Conservation (phyloP, 768 basidiomycete species). For the Kwoniella europaea region DNA sequence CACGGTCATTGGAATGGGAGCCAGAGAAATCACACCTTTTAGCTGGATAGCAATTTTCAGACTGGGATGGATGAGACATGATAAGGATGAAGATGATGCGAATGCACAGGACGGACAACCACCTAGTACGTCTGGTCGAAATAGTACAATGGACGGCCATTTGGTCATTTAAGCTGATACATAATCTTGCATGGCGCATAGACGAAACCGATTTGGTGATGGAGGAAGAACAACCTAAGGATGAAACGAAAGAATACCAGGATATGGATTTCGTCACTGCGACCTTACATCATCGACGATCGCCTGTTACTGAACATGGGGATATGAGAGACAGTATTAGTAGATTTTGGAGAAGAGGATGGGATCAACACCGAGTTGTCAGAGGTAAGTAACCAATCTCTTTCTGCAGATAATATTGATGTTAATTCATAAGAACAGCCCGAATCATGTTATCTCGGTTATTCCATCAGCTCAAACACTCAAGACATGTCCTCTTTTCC, state of each 20-base stretch:
- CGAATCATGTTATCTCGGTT: conserved; percentile 43
- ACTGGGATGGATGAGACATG: conserved; percentile 20
- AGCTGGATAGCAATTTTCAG: conserved; percentile 24
- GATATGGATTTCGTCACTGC: conserved; percentile 37
- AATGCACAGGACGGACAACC: not conserved
- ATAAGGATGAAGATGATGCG: conserved; percentile 15
- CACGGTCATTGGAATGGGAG: conserved; percentile 9
- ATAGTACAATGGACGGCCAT: no score
- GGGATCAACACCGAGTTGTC: conserved; percentile 35
- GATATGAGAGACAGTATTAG: conserved; percentile 4
- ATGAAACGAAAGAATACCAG: conserved; percentile 22
- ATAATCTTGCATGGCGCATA: not conserved
- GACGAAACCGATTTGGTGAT: conserved; percentile 16
- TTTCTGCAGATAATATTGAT: not conserved
- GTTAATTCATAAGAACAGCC: conserved; percentile 17
- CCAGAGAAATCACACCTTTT: conserved; percentile 9
- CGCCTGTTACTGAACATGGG: not conserved
- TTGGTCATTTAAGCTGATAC: no score
- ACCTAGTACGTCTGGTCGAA: not conserved
- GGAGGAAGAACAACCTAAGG: conserved; percentile 24
- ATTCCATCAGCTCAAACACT: conserved; percentile 41
- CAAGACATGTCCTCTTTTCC: conserved; percentile 49
- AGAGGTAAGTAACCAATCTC: conserved; percentile 24
- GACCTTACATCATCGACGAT: conserved; percentile 12
- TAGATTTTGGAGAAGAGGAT: conserved; percentile 34